Evolutionary conservation across 2,329 filamentous ascomycete species (phyloP), one percentile per base, ranked within the genome.

Genomic region (Trichoderma harzianum): DNA sequence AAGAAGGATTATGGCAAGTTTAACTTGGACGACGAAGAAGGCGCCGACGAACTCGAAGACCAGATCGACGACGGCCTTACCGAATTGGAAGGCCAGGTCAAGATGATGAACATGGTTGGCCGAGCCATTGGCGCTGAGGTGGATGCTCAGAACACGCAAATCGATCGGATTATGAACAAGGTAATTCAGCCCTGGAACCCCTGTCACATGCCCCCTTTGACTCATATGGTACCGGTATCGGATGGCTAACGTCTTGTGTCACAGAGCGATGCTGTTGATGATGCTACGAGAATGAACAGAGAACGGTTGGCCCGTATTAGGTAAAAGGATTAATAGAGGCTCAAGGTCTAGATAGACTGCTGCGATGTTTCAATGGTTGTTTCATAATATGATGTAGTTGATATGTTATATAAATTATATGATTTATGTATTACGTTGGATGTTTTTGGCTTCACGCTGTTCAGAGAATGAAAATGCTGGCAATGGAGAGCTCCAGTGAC

Each of bases 221-320:
- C 24, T 21, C 2, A 24, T 8, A 32, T 8, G 34, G 57, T 26
- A 34, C 11, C 43, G 36, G 28, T 61, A 26, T n/a, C 57, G 32
- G 24, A 28, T 36, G 58, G 55, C 80, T 84, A 78, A 83, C 73
- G 36, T 53, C n/a, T 28, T 58, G 43, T 12, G 30, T 60, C 68
- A 69, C 80, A 93, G 93, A 95, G 91, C 82, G 94, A 97, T 80
- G 88, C 86, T 76, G 93, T 97, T 76, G 92, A 94, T 80, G 92
- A 95, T 75, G 89, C 92, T 78, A 93, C 95, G 77, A 89, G 90
- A 72, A 90, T 93, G 87, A 95, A 95, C 84, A 87, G 92, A 75
- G 89, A 91, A 77, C 88, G 89, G 76, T 80, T 94, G 80, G 89
- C 92, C 77, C 87, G 91, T 64, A 90, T 91, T 72, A 83, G 79